A percentile compares a stretch with the other conserved stretches of the same genome.
phyloP scores from a whole-genome alignment of 345 rosid genomes.

The Eucalyptus brandiana region DNA sequence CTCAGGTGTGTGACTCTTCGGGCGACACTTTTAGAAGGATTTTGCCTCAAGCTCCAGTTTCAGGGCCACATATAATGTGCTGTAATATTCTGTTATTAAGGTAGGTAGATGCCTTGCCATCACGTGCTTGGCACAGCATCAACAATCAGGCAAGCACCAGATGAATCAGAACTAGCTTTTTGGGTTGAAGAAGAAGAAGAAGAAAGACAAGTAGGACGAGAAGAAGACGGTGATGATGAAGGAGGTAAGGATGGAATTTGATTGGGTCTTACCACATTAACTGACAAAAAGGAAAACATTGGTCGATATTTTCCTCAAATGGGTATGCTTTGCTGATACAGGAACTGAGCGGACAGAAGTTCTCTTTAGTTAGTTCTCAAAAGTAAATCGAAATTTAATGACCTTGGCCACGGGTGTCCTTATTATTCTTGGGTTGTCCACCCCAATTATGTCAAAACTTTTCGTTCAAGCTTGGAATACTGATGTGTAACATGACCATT shows the following conservation, averaged over 20 bases:
- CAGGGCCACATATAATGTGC: not conserved
- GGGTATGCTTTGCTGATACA: not conserved
- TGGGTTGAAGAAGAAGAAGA: not conserved
- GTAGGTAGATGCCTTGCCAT: not conserved
- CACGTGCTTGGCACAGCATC: not conserved
- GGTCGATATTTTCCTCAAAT: not conserved
- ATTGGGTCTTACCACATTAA: not conserved
- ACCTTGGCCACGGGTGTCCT: not conserved
- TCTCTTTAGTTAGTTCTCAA: not conserved
- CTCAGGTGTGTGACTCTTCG: not conserved
- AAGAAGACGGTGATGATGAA: not conserved
- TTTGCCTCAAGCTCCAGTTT: not conserved
- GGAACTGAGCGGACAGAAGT: not conserved
- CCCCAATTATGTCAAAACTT: not conserved
- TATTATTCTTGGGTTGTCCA: not conserved
- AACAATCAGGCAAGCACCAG: not conserved
- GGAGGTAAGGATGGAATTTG: not conserved
- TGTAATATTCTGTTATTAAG: not conserved
- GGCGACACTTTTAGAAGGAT: not conserved
- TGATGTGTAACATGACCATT: not conserved
- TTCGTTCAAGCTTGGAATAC: not conserved
- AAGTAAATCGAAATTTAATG: not conserved
- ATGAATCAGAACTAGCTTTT: not conserved
- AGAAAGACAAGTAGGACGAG: not conserved
- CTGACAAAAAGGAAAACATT: not conserved